Evolutionary conservation across 306 rosid species (phyloP), one percentile per base, ranked within the genome.

Genomic region (Carpinus fangiana): DNA sequence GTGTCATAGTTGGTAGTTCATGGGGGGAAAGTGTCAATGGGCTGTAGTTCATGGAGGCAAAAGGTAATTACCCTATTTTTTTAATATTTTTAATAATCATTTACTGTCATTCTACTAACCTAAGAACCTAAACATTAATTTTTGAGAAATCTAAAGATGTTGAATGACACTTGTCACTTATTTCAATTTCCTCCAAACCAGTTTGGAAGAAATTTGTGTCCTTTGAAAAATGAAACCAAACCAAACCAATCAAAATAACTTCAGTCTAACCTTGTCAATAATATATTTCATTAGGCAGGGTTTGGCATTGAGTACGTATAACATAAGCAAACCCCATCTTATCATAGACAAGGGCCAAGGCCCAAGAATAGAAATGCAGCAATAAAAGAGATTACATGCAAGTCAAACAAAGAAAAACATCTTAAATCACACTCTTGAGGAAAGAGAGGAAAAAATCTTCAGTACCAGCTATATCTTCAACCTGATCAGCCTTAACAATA

Each of bases 381-480:
- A 46, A 38, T 18, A 55, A 14, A 59, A 20, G 34, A 17, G 23
- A 64, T 8, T 4, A 13, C 21, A 76, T 47, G 5, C 8, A 66
- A 16, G 28, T 6, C 4, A 23, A 61, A n/a, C 23, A 43, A 62
- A 55, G 14, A 17, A 54, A 14, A 68, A 46, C 17, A 46, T 59
- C 47, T 21, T 55, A 41, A 11, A 75, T 36, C 76, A 65, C 36
- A 62, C 54, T 62, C 53, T 78, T 38, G 34, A 76, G 52, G 18
- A 51, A 70, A 61, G 70, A 20, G 26, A 21, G 51, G 70, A 74
- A 59, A 59, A 21, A 53, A 72, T 50, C 61, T 79, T 79, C 57
- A 86, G 79, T 96, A 96, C 99, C 97, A 60, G 99, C 94, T n/a
- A 89, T 47, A 46, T 96, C 99, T 90, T 82, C 94, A 82, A 86